phyloP scores from a whole-genome alignment of 176 grass and related monocot genomes.

The maize (Zea mays) region DNA sequence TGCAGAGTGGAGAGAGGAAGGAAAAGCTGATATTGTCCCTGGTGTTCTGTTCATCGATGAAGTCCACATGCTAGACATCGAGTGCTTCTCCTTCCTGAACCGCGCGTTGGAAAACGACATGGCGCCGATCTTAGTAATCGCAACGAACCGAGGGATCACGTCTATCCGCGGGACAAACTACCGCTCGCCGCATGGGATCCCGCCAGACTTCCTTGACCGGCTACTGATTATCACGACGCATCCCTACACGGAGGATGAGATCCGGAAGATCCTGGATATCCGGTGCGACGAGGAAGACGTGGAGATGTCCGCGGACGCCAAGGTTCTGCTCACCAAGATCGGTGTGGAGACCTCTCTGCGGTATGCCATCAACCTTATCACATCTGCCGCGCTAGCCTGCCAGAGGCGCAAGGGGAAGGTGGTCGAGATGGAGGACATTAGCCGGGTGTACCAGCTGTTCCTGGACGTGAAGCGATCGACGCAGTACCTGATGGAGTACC shows the following conservation, averaged over 20 bases:
- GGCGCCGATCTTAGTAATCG: constrained; percentile 86
- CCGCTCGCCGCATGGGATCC: constrained; percentile 76
- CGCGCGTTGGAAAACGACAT: constrained; percentile 85
- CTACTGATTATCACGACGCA: constrained; percentile 78
- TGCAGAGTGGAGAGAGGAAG: constrained; percentile 94
- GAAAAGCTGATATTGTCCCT: constrained; percentile 90
- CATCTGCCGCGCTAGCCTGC: constrained; percentile 61
- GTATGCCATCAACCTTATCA: constrained; percentile 92
- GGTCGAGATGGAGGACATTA: constrained; percentile 92
- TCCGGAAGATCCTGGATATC: constrained; percentile 79
- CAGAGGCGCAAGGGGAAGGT: constrained; percentile 82
- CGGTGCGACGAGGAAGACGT: constrained; percentile 83
- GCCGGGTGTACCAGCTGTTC: constrained; percentile 82
- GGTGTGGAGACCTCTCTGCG: constrained; percentile 81
- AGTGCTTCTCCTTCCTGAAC: constrained; percentile 96
- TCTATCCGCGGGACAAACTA: constrained; percentile 88
- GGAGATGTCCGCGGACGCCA: constrained; percentile 77
- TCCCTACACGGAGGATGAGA: constrained; percentile 66
- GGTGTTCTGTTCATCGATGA: constrained; percentile 95
- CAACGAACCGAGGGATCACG: constrained; percentile 88
- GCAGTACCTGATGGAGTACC: constrained; percentile 88
- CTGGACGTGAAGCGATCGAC: constrained; percentile 90
- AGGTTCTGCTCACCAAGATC: constrained; percentile 86
- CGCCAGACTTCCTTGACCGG: constrained; percentile 79
- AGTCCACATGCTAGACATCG: constrained; percentile 96